Conservation (phyloP, 1,139 yeast genomes). For the Magnusiomyces clavatus region DNA sequence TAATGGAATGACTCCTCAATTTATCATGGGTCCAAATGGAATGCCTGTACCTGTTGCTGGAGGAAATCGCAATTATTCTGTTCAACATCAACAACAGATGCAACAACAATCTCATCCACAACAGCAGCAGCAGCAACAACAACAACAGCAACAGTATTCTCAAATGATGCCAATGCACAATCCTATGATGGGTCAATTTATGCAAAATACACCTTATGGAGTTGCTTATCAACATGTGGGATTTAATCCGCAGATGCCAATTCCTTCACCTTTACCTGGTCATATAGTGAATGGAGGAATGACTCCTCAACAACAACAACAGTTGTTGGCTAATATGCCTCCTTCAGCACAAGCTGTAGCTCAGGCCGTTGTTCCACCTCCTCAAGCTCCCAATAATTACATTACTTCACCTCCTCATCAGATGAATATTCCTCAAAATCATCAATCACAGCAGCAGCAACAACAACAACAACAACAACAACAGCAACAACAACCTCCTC, state of each 20-base stretch:
- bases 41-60: background rate
- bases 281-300: background rate
- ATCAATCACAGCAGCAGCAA: background rate
- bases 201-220: background rate
- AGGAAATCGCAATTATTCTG: background rate
- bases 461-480: no score
- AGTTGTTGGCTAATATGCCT: background rate
- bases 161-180: background rate
- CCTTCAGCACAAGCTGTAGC: slow-evolving; percentile 8
- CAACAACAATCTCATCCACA: background rate
- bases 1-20: background rate
- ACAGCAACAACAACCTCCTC: background rate
- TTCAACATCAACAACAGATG: background rate
- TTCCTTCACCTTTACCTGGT: slow-evolving; percentile 2
- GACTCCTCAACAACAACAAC: background rate
- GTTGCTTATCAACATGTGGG: slow-evolving; percentile 1
- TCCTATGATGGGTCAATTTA: slow-evolving; percentile 3
- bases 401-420: background rate
- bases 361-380: slow-evolving; percentile 6
- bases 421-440: no score
- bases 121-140: background rate
- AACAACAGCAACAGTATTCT: background rate
- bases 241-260: slow-evolving; percentile 1
- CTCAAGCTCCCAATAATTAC: slow-evolving; percentile 3
- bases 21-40: slow-evolving; percentile 1